These are phyloP conservation scores for Trichosporon sp. DNA, from an alignment of 1,284 basidiomycete species.

Conservation along the genomic window DNA sequence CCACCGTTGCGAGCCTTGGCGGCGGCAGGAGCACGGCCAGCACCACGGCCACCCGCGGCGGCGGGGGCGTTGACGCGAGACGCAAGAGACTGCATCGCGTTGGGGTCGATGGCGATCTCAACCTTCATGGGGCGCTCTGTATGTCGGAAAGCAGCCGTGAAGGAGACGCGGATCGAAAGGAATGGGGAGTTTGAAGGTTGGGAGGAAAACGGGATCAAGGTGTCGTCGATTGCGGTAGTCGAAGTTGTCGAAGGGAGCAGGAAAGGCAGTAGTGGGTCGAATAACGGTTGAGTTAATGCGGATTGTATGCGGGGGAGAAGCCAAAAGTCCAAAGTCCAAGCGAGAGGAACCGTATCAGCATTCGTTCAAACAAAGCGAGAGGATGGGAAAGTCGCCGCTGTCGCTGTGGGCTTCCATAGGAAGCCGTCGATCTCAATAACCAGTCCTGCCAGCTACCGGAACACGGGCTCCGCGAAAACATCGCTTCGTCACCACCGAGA, in stretches of 20 bases:
- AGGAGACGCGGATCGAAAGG: constrained; percentile 27
- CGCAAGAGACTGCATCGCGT: constrained; percentile 69
- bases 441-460: constrained; percentile 8
- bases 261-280: constrained; percentile 1
- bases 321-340: constrained; percentile 3
- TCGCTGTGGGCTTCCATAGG: not conserved
- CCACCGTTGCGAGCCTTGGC: constrained; percentile 63
- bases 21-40: constrained; percentile 45
- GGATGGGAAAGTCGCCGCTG: constrained; percentile 12
- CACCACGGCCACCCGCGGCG: constrained; percentile 44
- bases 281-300: not conserved
- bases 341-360: constrained; percentile 15
- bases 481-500: constrained; percentile 18
- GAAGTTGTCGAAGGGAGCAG: not conserved
- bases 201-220: constrained; percentile 5
- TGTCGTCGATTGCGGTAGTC: not conserved
- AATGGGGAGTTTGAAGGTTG: not conserved
- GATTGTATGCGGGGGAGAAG: not conserved
- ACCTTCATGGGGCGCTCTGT: constrained; percentile 97
- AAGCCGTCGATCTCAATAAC: constrained; percentile 7
- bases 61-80: constrained; percentile 61
- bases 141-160: constrained; percentile 22
- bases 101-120: constrained; percentile 91
- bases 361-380: constrained; percentile 20
- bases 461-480: constrained; percentile 13